Evolutionary conservation across 163 green algal genomes (phyloP).

Genomic region (Botryococcus braunii): DNA sequence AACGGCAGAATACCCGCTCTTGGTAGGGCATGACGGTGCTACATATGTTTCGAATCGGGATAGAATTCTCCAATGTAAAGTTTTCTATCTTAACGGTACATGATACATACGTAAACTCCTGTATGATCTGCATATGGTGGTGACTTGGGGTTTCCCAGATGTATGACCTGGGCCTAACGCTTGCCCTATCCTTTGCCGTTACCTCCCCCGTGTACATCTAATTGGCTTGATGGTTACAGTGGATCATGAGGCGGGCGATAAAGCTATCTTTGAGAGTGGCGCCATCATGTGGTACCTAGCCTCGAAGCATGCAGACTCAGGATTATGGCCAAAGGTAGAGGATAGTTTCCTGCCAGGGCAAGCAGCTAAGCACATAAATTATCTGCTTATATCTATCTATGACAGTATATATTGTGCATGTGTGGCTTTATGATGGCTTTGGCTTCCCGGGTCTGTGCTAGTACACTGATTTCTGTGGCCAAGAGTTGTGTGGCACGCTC

Average conservation of each 20-base stretch:
- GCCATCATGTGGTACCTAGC: constrained; percentile 32
- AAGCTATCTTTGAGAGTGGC: constrained; percentile 34
- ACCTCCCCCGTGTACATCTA: neutral
- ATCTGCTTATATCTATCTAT: neutral
- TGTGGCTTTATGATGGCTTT: neutral
- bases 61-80: neutral
- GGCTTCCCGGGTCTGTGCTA: neutral
- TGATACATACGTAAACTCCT: neutral
- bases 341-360: too few relatives aligned
- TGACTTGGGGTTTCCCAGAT: neutral
- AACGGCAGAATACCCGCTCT: too few relatives aligned
- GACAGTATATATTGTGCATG: neutral
- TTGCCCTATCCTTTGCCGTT: too few relatives aligned
- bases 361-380: neutral
- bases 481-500: neutral
- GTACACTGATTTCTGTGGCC: neutral
- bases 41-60: too few relatives aligned
- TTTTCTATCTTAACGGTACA: neutral
- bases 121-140: neutral
- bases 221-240: constrained; percentile 12
- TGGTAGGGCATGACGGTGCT: too few relatives aligned
- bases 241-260: constrained; percentile 25
- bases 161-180: neutral
- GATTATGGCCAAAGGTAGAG: constrained; percentile 7
- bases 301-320: neutral